Evolutionary conservation across 441 rosid genomes (phyloP).

Genomic region (Macaranga tanarius): DNA sequence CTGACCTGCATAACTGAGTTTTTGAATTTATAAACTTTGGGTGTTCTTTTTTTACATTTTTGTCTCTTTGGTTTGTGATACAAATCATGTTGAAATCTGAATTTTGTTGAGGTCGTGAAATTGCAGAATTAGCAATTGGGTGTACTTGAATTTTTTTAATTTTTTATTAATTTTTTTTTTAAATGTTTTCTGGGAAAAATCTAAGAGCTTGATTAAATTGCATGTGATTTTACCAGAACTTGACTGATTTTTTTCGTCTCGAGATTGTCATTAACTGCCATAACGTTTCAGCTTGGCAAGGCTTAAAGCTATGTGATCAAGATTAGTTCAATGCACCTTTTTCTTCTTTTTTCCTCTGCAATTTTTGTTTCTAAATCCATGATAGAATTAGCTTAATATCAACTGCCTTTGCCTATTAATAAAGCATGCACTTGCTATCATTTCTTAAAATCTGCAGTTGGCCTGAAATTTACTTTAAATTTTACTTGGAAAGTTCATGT

Average conservation of each 20-base stretch:
- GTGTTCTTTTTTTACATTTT: neutral
- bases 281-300: neutral
- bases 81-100: neutral
- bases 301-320: too few relatives aligned
- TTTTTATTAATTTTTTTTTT: too few relatives aligned
- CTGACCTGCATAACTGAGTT: conserved; percentile 1
- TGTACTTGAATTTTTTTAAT: neutral
- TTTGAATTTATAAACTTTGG: neutral
- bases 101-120: neutral
- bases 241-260: neutral
- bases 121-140: neutral
- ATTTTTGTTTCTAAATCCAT: neutral
- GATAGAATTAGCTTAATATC: neutral
- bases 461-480: neutral
- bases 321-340: neutral
- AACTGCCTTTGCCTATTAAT: neutral
- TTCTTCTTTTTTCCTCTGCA: neutral
- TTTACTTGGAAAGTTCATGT: neutral
- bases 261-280: neutral
- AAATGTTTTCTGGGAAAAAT: neutral
- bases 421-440: neutral
- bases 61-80: neutral
- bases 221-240: neutral
- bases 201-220: neutral
- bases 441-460: neutral